phyloP scores from a whole-genome alignment of 495 filamentous ascomycete genomes.

The Xylaria longipes region DNA sequence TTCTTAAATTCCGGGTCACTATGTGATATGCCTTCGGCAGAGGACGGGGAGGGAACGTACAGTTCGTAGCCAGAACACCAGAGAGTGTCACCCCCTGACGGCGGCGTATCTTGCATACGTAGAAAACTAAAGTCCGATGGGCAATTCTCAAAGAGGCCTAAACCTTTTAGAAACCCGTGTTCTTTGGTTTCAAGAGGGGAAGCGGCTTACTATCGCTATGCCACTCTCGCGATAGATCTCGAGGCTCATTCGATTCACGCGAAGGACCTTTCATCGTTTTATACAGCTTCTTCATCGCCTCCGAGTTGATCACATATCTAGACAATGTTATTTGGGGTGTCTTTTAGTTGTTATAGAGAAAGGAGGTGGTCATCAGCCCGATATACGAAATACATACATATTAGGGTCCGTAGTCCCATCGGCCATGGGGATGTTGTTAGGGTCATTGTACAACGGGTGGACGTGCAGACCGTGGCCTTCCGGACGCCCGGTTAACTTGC shows the following conservation, averaged over 20 bases:
- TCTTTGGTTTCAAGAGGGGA: not conserved
- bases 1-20: constrained; percentile 20
- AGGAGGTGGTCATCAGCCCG: not conserved
- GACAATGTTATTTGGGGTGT: not conserved
- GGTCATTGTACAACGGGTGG: constrained; percentile 52
- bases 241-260: constrained; percentile 39
- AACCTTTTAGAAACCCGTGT: not conserved
- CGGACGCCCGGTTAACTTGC: constrained; percentile 50
- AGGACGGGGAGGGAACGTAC: constrained; percentile 28
- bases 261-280: constrained; percentile 47
- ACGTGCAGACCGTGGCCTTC: constrained; percentile 50
- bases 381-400: constrained; percentile 34
- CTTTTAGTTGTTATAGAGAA: not conserved
- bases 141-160: constrained; percentile 47
- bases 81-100: constrained; percentile 51
- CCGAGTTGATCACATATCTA: constrained; percentile 56
- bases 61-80: constrained; percentile 55
- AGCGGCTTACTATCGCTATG: constrained; percentile 48
- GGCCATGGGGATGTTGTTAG: constrained; percentile 49
- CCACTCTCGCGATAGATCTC: constrained; percentile 50
- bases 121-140: constrained; percentile 50
- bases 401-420: constrained; percentile 48
- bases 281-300: constrained; percentile 53
- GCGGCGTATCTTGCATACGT: constrained; percentile 49
- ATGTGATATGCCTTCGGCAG: not conserved